A percentile compares a stretch with the other conserved stretches of the same genome.
Evolutionary conservation across 495 filamentous ascomycete genomes (phyloP).

Genomic region (Penicillium arizonense): DNA sequence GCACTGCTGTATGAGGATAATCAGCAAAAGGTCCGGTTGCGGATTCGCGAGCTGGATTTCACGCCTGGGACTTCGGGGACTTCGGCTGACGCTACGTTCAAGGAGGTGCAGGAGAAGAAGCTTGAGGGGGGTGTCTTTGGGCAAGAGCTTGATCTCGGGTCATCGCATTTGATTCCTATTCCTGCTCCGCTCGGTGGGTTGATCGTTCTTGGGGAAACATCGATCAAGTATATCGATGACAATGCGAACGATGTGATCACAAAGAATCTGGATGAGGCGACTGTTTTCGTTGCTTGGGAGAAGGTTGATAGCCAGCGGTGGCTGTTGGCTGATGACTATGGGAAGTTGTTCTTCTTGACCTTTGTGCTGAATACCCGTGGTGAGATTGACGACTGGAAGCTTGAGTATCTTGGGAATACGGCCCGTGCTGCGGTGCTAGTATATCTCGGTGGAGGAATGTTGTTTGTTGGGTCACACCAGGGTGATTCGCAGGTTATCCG

Average conservation of each 20-base stretch:
- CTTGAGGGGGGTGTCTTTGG: conserved; percentile 32
- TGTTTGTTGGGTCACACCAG: conserved; percentile 90
- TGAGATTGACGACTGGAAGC: conserved; percentile 64
- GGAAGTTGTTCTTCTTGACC: conserved; percentile 75
- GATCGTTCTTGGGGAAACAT: conserved; percentile 81
- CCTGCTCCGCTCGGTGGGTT: conserved; percentile 65
- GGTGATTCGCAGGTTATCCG: conserved; percentile 85
- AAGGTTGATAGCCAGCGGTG: conserved; percentile 76
- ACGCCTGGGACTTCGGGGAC: conserved; percentile 42
- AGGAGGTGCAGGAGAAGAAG: conserved; percentile 40
- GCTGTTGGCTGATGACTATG: conserved; percentile 88
- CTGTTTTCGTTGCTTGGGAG: conserved; percentile 86
- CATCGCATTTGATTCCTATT: conserved; percentile 82
- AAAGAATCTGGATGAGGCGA: conserved; percentile 63
- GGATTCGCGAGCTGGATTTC: conserved; percentile 56
- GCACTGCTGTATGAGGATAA: conserved; percentile 82
- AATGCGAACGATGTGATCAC: conserved; percentile 60
- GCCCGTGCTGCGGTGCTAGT: conserved; percentile 74
- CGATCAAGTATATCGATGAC: conserved; percentile 78
- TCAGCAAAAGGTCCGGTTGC: conserved; percentile 59
- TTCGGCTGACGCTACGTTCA: conserved; percentile 50
- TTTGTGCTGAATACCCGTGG: conserved; percentile 61
- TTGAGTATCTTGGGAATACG: conserved; percentile 66
- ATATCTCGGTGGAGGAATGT: conserved; percentile 68
- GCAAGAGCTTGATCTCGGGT: conserved; percentile 68